Conservation (phyloP, 2,329 filamentous ascomycete genomes). For the Pyrenophora graminea region DNA sequence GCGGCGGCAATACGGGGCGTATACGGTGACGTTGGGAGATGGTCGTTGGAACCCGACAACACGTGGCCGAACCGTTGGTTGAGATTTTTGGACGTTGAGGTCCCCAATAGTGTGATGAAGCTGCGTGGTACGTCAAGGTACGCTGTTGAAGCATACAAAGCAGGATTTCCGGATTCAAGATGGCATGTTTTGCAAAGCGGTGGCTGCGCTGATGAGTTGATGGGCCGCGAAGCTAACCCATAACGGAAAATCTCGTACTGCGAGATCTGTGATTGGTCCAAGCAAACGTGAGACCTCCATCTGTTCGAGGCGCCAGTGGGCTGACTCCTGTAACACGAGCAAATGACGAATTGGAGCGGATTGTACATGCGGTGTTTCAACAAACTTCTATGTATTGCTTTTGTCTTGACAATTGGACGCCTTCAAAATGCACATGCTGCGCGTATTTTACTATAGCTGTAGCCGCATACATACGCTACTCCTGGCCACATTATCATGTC, state of each 20-base stretch:
- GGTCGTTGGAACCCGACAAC: too few species aligned
- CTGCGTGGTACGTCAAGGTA: neutral
- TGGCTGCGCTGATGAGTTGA: slow-evolving; percentile 18
- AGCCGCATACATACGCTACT: slow-evolving; percentile 6
- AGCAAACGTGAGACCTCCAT: neutral
- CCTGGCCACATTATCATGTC: neutral
- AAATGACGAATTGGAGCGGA: neutral
- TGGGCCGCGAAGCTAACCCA: slow-evolving; percentile 10
- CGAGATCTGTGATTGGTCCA: slow-evolving; percentile 16
- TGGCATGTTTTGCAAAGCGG: slow-evolving; percentile 10
- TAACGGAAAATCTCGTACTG: slow-evolving; percentile 22
- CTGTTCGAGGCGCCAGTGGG: neutral
- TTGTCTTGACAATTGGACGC: slow-evolving; percentile 4
- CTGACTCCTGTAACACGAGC: neutral
- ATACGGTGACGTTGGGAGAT: neutral
- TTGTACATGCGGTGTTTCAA: neutral
- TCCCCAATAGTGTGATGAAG: neutral
- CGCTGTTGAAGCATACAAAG: slow-evolving; percentile 17
- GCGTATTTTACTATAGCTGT: slow-evolving; percentile 3
- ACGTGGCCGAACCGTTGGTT: neutral
- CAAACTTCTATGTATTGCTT: slow-evolving; percentile 8
- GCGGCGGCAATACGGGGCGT: neutral
- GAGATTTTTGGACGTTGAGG: slow-evolving; percentile 5
- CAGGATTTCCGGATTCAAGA: neutral
- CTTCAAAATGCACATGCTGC: slow-evolving; percentile 10